Evolutionary conservation across 2,329 filamentous ascomycete species (phyloP), one percentile per base, ranked within the genome.

Genomic region (Talaromyces verruculosus): DNA sequence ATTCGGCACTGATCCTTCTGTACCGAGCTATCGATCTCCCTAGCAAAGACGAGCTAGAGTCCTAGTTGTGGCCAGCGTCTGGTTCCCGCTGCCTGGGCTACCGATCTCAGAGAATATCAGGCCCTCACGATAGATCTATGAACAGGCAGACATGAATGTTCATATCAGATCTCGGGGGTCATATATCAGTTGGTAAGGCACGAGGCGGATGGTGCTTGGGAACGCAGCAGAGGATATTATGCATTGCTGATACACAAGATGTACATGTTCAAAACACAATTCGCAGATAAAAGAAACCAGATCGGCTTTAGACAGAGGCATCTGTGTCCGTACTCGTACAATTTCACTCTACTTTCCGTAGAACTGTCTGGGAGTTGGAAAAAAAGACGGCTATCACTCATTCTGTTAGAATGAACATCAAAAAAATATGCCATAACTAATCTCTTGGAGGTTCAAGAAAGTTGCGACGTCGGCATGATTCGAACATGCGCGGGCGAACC

Each of bases 21-120:
- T 84, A 84, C 69, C 78, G 80, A 62, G 82, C 82, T 7, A 81
- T 84, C 65, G 81, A 83, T 25, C 70, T 84, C 58, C 82, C 82
- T 6, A 78, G 77, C 61, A 74, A 75, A 49, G 78, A 79, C 57
- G 78, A 83, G 55, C 37, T 67, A 13, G 22, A 67, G 53, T 59
- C 57, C 7, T 65, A 64, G 49, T 57, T 19, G 33, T 37, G 30
- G 1, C 13, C 13, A 5, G 5, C 15, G 37, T 57, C 10, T 13
- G 5, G 1, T 37, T 22, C 22, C n/a, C 33, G 33, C 30, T 37
- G 53, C 33, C 6, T 6, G n/a, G 15, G 15, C 25, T 5, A 53
- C 28, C 3, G 28, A 53, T 11, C 8, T 11, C 19, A 22, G 22
- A 37, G 33, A 39, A 57, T 35, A 15, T 13, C 28, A 15, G 8